Evolutionary conservation across 2,329 filamentous ascomycete genomes (phyloP), one percentile per base, ranked within the genome.

Genomic region (Aspergillus intermedius): DNA sequence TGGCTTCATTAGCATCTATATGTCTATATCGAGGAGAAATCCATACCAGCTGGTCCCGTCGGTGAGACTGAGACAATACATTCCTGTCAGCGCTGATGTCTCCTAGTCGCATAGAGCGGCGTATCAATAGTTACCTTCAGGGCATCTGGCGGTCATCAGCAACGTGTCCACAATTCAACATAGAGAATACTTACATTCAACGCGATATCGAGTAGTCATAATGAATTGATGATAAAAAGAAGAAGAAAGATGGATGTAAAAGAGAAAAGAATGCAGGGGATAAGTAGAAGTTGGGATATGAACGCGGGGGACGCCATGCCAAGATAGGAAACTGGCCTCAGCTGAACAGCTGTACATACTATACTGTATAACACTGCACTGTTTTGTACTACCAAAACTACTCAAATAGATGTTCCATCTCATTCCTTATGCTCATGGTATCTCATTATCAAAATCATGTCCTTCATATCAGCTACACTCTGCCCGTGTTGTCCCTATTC

Each of bases 11-110:
- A 34, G 17, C n/a, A 4, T 37, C 19, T 19, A 40, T 17, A 40
- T 23, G 17, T 9, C 17, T 40, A 7, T 22, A 40, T 10, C 13
- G 15, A 54, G 12, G 30, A 41, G 28, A 13, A 28, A 44, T 40
- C 57, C 69, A 51, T 74, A 85, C 87, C 77, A 95, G 82, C 67
- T 95, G 90, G 66, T 95, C 90, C 65, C 90, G 78, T 47, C 90
- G 81, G 73, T 95, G 90, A 44, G 89, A 91, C 78, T 94, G 19
- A 19, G 34, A 35, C 13, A 35, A 35, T 35, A n/a, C 34, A 17
- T 35, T 35, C n/a, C 37, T 40, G 19, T 40, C 19, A 40, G 37
- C 17, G 41, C 21, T 42, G 79, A 77, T 74, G 44, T 55, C 54
- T 55, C 39, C 51, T 42, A 40, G 48, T 49, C 47, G 42, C 49